Base-by-base conservation (phyloP, 148 eudicot species). In the Pharnaceum exiguum region DNA sequence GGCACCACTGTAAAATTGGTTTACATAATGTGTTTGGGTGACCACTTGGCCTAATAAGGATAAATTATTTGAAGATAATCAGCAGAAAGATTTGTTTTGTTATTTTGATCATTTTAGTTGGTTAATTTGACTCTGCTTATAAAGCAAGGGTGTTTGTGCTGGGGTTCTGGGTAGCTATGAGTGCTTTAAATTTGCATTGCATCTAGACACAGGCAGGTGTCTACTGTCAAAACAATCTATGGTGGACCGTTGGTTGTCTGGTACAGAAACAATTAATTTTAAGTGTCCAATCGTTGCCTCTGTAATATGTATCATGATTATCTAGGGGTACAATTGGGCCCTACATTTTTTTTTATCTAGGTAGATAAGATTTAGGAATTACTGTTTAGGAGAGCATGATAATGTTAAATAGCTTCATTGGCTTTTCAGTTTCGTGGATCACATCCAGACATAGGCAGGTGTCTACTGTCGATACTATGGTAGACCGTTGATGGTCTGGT, bases 231-330 rank as follows among this genome's bases (percentile, higher is more conserved):
- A 42, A 27, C 24, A 35, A 40, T n/a, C n/a, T 64, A 55, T 43
- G 53, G 48, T 59, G 54, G 70, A 65, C 70, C 62, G 61, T 59
- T 65, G 61, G 35, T 27, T 65, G 62, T 65, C 66, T 65, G 75
- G 60, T 13, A 65, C 46, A 64, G 7, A 21, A 32, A 39, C 23
- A 11, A 17, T 9, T 63, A 9, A 26, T 49, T 26, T 43, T 26
- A 44, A 45, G 70, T 37, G 70, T 59, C 56, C 60, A n/a, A 33
- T 71, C 36, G 51, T 59, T 65, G 55, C 51, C 60, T n/a, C 51
- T 47, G 70, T 59, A 55, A 65, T 59, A 43, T 62, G 12, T 19
- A 11, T 65, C 15, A 3, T 60, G 21, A 17, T 59, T 55, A 46
- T 17, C 55, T 47, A n/a, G 66, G 74, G 60, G 66, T 71, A 59